Base-by-base conservation (phyloP, 768 basidiomycete genomes). In the Amanita jacksonii region DNA sequence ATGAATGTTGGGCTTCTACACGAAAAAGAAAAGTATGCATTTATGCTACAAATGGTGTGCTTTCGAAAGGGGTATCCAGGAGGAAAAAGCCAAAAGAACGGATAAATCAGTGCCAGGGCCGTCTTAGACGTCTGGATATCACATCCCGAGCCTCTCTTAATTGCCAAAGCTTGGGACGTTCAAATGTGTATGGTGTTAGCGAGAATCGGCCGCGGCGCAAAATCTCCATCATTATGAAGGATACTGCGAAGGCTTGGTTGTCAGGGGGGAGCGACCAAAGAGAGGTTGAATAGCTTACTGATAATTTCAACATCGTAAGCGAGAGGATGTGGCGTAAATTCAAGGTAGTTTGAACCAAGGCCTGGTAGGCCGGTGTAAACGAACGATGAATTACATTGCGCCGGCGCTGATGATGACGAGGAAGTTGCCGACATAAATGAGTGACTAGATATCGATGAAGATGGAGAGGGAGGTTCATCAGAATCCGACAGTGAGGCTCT, bases 151-250 rank as follows among this genome's bases (percentile, higher is more conserved):
- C 63, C 52, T 69, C 68, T 47, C 62, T 62, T 25, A 71, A 57
- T 41, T 63, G 67, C 74, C 73, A 76, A 46, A 66, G 51, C 45
- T 65, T 75, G 15, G 70, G 66, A 34, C 68, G 70, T 41, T 69
- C 68, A 31, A 73, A 70, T 4, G 62, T 56, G 46, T 70, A 77
- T 4, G 69, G 64, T 19, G 69, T 68, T 8, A 74, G 67, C 45
- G 53, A 59, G 53, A 80, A 81, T 25, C 76, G 72, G 32, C 76
- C 72, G 37, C 77, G 70, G 22, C 78, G 76, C 12, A 81, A 56
- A 24, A 79, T 73, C 55, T 81, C 78, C 68, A 81, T 73, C 60
- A 81, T 70, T 27, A 81, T 62, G 56, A 79, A 79, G 10, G 76
- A 76, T 6, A 79, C 77, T 77, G 46, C 7, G 23, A 16, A 10